Base-by-base conservation (phyloP, 768 basidiomycete species). In the Mycena floridula region DNA sequence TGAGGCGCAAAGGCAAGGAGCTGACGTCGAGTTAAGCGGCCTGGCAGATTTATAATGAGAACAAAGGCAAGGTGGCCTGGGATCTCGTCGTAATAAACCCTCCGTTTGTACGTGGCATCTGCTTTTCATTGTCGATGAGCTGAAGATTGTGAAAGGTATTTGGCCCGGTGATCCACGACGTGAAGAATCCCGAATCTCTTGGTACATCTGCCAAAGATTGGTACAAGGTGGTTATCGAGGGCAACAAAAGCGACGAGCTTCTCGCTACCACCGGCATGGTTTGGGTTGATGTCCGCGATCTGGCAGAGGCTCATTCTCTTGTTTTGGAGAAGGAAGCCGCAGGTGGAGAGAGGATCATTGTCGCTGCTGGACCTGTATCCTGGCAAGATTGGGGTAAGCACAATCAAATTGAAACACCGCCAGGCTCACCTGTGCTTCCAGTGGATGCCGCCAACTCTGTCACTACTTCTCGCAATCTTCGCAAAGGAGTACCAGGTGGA, bases 41-140 rank as follows among this genome's bases (percentile, higher is more conserved):
- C 13, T 72, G 67, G 69, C 59, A 66, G 1, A 68, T 72, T 49
- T 55, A 70, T 26, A 56, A 72, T 24, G 48, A 71, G 42, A 63
- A 78, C 49, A 72, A 76, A 44, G 39, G 30, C 11, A 57, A 63
- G 30, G 55, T 77, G 21, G 48, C 56, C 2, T 81, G 74, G 73
- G 81, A 81, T 49, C 50, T 83, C 18, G 63, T 68, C 2, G 69
- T 70, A 7, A 48, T 82, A 27, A 75, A 76, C 52, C 81, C 81
- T 18, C 76, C 81, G 9, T 76, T 62, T 45, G 76, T 78, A 23
- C 40, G 62, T 49, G 36, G 45, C 49, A 25, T 49, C 45, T 37
- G 1, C 4, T 25, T 47, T 27, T 40, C 4, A 21, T 44, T 5
- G 25, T 13, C 36, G 9, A 25, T 8, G 28, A 6, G 23, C 20